Conservation (phyloP, 495 filamentous ascomycete species). For the Xylaria venustula region DNA sequence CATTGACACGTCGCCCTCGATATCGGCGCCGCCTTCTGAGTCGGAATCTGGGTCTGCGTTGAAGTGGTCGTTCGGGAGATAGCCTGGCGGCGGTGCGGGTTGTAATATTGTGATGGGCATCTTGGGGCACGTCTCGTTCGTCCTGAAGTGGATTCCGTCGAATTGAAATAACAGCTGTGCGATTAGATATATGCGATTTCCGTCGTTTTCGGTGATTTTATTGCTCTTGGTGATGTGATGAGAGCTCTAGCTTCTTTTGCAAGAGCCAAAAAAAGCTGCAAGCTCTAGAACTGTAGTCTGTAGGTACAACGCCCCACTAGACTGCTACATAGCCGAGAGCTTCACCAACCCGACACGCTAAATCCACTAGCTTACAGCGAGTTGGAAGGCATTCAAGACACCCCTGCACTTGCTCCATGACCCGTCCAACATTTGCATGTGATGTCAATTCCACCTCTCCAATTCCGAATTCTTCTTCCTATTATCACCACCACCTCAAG, state of each 20-base stretch:
- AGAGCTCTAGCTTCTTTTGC: not conserved
- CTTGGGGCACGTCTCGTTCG: not conserved
- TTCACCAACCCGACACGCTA: not conserved
- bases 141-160: not conserved
- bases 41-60: conserved; percentile 20
- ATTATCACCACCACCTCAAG: not conserved
- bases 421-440: conserved; percentile 12
- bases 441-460: conserved; percentile 6
- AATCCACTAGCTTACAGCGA: not conserved
- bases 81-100: conserved; percentile 17
- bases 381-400: not conserved
- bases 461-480: not conserved
- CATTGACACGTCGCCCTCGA: conserved; percentile 67
- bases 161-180: not conserved
- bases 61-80: conserved; percentile 9
- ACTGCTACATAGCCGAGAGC: not conserved
- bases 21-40: conserved; percentile 53
- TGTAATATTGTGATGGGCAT: conserved; percentile 34
- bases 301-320: not conserved
- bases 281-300: not conserved
- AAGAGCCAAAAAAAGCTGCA: conserved; percentile 6
- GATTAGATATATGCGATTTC: not conserved
- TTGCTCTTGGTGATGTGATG: not conserved
- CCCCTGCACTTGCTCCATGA: no score
- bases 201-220: not conserved